Evolutionary conservation across 257 asterid species (phyloP).

Genomic region (Thymus quinquecostatus): DNA sequence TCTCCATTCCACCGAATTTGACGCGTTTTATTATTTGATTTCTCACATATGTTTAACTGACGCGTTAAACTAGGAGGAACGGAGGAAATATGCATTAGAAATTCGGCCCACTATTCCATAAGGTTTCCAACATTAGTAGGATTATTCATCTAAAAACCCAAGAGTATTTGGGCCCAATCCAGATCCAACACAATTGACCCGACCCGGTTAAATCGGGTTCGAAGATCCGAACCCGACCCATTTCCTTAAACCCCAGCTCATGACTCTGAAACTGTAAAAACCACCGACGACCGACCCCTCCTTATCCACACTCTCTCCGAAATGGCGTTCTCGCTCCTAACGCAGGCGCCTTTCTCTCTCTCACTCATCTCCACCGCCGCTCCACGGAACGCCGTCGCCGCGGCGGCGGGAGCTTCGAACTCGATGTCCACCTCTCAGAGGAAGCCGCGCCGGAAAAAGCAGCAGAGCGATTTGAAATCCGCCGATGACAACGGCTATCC

Average conservation of each 20-base stretch:
- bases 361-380: conserved; percentile 41
- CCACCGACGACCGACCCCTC: conserved; percentile 20
- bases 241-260: conserved; percentile 44
- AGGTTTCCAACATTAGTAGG: not conserved
- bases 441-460: conserved; percentile 67
- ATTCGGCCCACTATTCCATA: not conserved
- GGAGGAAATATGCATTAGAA: not conserved
- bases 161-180: not conserved
- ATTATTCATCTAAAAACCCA: conserved; percentile 2
- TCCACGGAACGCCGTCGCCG: conserved; percentile 42
- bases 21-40: too few species aligned
- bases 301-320: conserved; percentile 38
- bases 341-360: conserved; percentile 50
- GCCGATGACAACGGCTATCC: conserved; percentile 50
- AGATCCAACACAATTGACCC: not conserved
- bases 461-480: conserved; percentile 45
- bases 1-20: too few species aligned
- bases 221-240: conserved; percentile 25
- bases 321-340: conserved; percentile 52
- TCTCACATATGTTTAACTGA: too few species aligned
- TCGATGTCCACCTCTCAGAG: conserved; percentile 56
- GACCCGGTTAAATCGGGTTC: not conserved
- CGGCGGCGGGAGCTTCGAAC: conserved; percentile 38
- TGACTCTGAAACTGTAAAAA: conserved; percentile 29
- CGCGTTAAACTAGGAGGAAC: too few species aligned